phyloP scores from a whole-genome alignment of 495 filamentous ascomycete species.

The Penicillium tannophilum region DNA sequence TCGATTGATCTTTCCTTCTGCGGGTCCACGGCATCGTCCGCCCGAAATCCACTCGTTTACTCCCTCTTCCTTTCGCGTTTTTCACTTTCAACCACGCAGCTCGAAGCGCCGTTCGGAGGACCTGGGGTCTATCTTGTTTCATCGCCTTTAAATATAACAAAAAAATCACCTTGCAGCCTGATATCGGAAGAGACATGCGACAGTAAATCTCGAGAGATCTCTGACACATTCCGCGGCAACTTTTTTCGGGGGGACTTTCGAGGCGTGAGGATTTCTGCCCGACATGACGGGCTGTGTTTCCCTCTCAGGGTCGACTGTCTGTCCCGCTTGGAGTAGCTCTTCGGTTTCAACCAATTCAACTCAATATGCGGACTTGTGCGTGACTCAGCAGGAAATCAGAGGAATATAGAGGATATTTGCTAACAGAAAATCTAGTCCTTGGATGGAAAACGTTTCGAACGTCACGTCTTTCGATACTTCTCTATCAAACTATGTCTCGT shows the following conservation, averaged over 20 bases:
- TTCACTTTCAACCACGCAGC: constrained; percentile 24
- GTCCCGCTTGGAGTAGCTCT: constrained; percentile 79
- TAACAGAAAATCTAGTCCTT: constrained; percentile 63
- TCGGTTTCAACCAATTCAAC: constrained; percentile 74
- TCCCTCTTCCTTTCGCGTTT: constrained; percentile 8
- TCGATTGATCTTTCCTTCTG: constrained; percentile 25
- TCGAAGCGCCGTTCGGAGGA: constrained; percentile 23
- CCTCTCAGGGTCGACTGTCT: constrained; percentile 74
- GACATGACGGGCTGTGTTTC: constrained; percentile 68
- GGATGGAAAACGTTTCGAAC: constrained; percentile 78
- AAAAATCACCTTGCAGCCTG: background rate
- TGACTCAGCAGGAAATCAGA: constrained; percentile 18
- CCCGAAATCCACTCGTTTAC: constrained; percentile 41
- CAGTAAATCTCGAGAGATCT: constrained; percentile 4
- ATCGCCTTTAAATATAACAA: background rate
- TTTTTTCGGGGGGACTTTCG: constrained; percentile 17
- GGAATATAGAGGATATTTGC: background rate
- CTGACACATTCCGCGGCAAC: constrained; percentile 30
- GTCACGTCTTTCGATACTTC: constrained; percentile 76
- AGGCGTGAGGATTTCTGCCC: constrained; percentile 8
- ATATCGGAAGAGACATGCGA: constrained; percentile 6
- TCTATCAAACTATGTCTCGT: constrained; percentile 70
- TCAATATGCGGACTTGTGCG: constrained; percentile 76
- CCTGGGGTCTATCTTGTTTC: constrained; percentile 22
- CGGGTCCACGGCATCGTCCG: constrained; percentile 23